These are phyloP conservation scores for Bombardia bombarda DNA, from an alignment of 495 filamentous ascomycete species.

Conservation along the genomic window DNA sequence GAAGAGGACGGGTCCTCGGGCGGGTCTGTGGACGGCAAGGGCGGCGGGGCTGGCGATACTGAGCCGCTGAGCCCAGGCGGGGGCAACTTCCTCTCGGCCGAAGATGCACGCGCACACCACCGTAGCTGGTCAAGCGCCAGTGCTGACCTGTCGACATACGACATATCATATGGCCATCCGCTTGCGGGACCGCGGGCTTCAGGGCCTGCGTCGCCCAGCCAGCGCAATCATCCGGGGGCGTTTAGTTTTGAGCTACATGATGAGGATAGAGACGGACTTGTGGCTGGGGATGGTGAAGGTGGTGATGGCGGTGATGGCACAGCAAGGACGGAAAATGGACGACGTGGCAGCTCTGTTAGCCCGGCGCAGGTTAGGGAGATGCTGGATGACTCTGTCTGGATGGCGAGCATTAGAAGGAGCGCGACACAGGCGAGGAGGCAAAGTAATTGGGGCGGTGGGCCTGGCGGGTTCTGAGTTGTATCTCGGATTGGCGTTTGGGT, in stretches of 20 bases:
- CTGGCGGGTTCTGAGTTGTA: neutral
- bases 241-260: slow-evolving; percentile 42
- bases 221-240: slow-evolving; percentile 24
- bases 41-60: slow-evolving; percentile 3
- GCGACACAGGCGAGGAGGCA: slow-evolving; percentile 55
- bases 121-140: slow-evolving; percentile 33
- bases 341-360: slow-evolving; percentile 62
- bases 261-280: neutral
- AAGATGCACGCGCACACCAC: slow-evolving; percentile 25
- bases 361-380: slow-evolving; percentile 72
- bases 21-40: slow-evolving; percentile 12
- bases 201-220: slow-evolving; percentile 16
- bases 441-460: neutral
- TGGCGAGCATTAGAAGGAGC: slow-evolving; percentile 82
- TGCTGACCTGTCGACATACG: slow-evolving; percentile 33
- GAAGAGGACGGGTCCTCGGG: slow-evolving; percentile 26
- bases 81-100: slow-evolving; percentile 25
- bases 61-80: slow-evolving; percentile 5
- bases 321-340: neutral
- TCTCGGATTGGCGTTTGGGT: neutral
- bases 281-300: slow-evolving; percentile 6
- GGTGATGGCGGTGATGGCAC: slow-evolving; percentile 22
- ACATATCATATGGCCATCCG: slow-evolving; percentile 34
- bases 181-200: slow-evolving; percentile 30
- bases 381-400: slow-evolving; percentile 82